phyloP scores from a whole-genome alignment of 2,329 filamentous ascomycete genomes.

The Fusarium sp. region DNA sequence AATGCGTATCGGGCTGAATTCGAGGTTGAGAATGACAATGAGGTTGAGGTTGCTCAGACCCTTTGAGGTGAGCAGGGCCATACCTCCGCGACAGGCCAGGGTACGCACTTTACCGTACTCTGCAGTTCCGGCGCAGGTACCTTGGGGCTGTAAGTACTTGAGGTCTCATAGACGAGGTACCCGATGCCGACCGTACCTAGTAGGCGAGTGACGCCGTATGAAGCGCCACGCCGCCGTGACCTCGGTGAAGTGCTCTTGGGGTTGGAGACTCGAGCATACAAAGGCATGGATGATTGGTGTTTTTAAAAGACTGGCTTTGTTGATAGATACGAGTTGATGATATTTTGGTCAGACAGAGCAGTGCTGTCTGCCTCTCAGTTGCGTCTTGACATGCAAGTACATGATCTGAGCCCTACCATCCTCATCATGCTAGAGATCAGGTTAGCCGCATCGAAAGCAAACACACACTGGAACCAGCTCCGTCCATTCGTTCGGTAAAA shows the following conservation, averaged over 20 bases:
- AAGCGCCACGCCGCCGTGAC: slow-evolving; percentile 46
- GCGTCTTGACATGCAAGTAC: not conserved
- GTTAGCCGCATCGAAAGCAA: slow-evolving; percentile 13
- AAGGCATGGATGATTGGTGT: not conserved
- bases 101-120: slow-evolving; percentile 1
- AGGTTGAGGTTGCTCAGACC: slow-evolving; percentile 31
- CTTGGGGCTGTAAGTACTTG: slow-evolving; percentile 28
- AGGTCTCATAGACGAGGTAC: slow-evolving; percentile 14
- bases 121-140: slow-evolving; percentile 20
- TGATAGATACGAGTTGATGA: not conserved
- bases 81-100: slow-evolving; percentile 7
- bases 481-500: slow-evolving; percentile 10
- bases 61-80: slow-evolving; percentile 17
- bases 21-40: slow-evolving; percentile 19
- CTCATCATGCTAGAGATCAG: not conserved
- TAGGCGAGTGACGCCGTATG: slow-evolving; percentile 42
- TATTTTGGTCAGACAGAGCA: not conserved
- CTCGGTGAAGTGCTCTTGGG: slow-evolving; percentile 20
- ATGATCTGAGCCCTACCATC: not conserved
- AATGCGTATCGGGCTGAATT: slow-evolving; percentile 16
- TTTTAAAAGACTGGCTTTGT: not conserved
- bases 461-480: not conserved
- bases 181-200: slow-evolving; percentile 8
- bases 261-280: slow-evolving; percentile 21
- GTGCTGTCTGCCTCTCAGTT: not conserved